phyloP scores from a whole-genome alignment of 768 basidiomycete genomes.

The Xerocomus brunneocitrinus region DNA sequence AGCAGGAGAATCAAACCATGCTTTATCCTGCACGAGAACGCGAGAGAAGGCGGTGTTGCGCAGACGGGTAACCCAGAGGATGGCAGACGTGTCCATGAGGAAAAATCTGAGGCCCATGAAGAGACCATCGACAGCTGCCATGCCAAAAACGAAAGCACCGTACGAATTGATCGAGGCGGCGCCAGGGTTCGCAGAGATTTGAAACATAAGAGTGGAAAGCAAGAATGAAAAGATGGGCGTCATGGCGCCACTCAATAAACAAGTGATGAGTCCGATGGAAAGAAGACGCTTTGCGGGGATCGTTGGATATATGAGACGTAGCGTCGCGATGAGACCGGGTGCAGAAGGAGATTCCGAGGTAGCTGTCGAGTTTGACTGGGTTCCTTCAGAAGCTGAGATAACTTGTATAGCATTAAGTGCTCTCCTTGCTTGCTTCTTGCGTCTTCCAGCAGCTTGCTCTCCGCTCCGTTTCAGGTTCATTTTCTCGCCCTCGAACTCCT shows the following conservation, averaged over 20 bases:
- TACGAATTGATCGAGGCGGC: slow-evolving; percentile 64
- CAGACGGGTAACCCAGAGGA: slow-evolving; percentile 68
- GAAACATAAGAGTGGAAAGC: slow-evolving; percentile 74
- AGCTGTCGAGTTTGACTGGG: slow-evolving; percentile 1
- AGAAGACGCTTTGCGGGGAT: slow-evolving; percentile 73
- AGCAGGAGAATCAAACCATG: slow-evolving; percentile 74
- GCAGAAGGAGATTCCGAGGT: background rate
- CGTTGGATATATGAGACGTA: slow-evolving; percentile 59
- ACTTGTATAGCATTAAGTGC: background rate
- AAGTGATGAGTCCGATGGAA: slow-evolving; percentile 63
- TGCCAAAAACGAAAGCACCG: slow-evolving; percentile 65
- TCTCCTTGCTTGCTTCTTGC: slow-evolving; percentile 26
- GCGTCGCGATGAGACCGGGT: slow-evolving; percentile 33
- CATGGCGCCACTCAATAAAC: slow-evolving; percentile 72
- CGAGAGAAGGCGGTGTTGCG: slow-evolving; percentile 52
- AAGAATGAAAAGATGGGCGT: slow-evolving; percentile 92
- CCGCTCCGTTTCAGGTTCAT: slow-evolving; percentile 37
- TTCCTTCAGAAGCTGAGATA: slow-evolving; percentile 5
- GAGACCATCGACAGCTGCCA: slow-evolving; percentile 74
- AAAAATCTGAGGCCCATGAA: slow-evolving; percentile 74
- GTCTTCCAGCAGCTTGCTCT: slow-evolving; percentile 35
- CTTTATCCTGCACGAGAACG: slow-evolving; percentile 76
- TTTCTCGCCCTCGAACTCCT: slow-evolving; percentile 45
- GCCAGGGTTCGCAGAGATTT: slow-evolving; percentile 67
- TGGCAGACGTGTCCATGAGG: slow-evolving; percentile 69